A percentile compares a stretch with the other conserved stretches of the same genome.
Evolutionary conservation across 192 early-diverging fungal genomes (phyloP).

Genomic region (Lunasporangiospora selenospora): DNA sequence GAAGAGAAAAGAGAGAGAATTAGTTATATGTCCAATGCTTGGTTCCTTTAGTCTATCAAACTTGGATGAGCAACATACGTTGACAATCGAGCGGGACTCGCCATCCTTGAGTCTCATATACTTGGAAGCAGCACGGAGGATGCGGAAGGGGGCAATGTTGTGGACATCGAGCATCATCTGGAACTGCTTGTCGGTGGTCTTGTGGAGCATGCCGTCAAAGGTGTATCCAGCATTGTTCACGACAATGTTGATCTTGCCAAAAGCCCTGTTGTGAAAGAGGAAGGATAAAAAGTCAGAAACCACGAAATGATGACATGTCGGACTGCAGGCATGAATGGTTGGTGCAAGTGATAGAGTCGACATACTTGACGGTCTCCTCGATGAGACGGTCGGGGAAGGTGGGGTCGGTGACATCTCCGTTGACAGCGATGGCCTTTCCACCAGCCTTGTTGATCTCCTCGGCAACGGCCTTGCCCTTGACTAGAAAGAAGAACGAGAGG

Average conservation of each 20-base stretch:
- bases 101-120: constrained; percentile 65
- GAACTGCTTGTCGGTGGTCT: constrained; percentile 94
- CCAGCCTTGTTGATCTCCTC: constrained; percentile 82
- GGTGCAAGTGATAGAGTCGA: neutral
- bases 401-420: constrained; percentile 63
- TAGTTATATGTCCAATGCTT: no score
- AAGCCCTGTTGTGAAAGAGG: constrained; percentile 51
- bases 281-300: constrained; percentile 1
- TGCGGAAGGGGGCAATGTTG: constrained; percentile 69
- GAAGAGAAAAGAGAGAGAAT: neutral
- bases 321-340: neutral
- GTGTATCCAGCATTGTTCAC: constrained; percentile 99
- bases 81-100: constrained; percentile 63
- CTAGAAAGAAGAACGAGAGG: constrained; percentile 21
- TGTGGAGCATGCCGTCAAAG: constrained; percentile 90
- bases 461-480: constrained; percentile 81
- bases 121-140: constrained; percentile 61
- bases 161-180: constrained; percentile 82
- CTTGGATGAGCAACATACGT: constrained; percentile 11
- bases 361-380: constrained; percentile 59
- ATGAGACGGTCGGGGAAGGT: constrained; percentile 62
- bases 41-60: neutral
- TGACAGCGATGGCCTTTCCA: constrained; percentile 86
- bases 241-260: constrained; percentile 82
- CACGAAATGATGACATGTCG: neutral